phyloP scores from a whole-genome alignment of 306 rosid species.

The Dryas alaskensis region DNA sequence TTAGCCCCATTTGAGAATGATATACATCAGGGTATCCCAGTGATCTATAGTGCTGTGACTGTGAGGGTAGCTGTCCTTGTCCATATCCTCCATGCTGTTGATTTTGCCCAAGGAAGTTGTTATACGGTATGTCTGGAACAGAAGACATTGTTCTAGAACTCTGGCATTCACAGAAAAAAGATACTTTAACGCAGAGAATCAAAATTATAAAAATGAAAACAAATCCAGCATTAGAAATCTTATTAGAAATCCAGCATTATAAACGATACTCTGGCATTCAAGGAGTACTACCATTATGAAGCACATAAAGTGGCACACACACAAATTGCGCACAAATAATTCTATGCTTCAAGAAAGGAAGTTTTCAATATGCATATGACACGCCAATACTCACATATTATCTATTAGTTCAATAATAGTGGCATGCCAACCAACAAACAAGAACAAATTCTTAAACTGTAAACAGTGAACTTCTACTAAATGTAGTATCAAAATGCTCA shows the following conservation, averaged over 20 bases:
- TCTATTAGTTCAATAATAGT: background rate
- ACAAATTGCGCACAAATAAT: background rate
- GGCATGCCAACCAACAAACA: background rate
- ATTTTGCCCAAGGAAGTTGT: slow-evolving; percentile 30
- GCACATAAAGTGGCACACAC: background rate
- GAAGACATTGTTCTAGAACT: slow-evolving; percentile 28
- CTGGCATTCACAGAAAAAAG: slow-evolving; percentile 19
- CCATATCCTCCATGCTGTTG: slow-evolving; percentile 26
- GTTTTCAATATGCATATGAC: background rate
- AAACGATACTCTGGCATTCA: too few species aligned
- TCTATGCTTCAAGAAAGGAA: background rate
- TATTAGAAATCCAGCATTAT: background rate
- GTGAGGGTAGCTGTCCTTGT: slow-evolving; percentile 30
- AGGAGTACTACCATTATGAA: background rate
- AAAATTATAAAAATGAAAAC: background rate
- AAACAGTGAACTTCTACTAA: background rate
- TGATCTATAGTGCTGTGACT: slow-evolving; percentile 27
- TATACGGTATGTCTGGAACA: slow-evolving; percentile 25
- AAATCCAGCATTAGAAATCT: background rate
- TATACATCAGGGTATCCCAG: slow-evolving; percentile 18
- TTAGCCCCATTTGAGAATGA: slow-evolving; percentile 25
- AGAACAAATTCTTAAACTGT: background rate
- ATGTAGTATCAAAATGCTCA: background rate
- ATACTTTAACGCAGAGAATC: background rate
- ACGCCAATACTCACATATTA: background rate